phyloP scores from a whole-genome alignment of 1,284 basidiomycete species.

The Boletus semigastroideus region DNA sequence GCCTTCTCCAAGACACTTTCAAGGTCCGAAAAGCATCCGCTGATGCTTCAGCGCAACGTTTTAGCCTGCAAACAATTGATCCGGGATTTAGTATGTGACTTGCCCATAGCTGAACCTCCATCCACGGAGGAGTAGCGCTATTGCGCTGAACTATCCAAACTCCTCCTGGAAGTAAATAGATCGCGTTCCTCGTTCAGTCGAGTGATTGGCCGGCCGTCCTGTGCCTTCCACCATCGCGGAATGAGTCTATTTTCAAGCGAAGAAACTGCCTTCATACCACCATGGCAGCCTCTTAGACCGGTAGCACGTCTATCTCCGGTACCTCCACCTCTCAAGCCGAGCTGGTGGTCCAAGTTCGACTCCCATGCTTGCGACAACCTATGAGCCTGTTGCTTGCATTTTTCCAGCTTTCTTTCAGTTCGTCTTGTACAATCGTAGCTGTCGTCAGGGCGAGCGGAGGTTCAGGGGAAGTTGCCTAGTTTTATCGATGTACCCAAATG shows the following conservation, averaged over 20 bases:
- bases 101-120: conserved; percentile 80
- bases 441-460: conserved; percentile 28
- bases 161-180: conserved; percentile 78
- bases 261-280: conserved; percentile 47
- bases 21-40: conserved; percentile 67
- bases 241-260: neutral
- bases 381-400: conserved; percentile 51
- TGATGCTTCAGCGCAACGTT: conserved; percentile 48
- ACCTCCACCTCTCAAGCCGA: conserved; percentile 47
- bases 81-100: conserved; percentile 16
- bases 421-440: conserved; percentile 51
- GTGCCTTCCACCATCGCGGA: conserved; percentile 56
- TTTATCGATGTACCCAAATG: conserved; percentile 54
- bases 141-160: conserved; percentile 84
- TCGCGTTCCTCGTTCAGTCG: conserved; percentile 68
- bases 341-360: conserved; percentile 73
- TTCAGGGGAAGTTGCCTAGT: conserved; percentile 44
- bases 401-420: conserved; percentile 53
- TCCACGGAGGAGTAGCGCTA: conserved; percentile 88
- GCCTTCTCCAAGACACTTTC: conserved; percentile 64
- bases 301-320: conserved; percentile 10
- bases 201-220: conserved; percentile 75
- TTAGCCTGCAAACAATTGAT: conserved; percentile 18
- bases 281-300: conserved; percentile 77
- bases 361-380: conserved; percentile 69